Evolutionary conservation across 2,329 filamentous ascomycete species (phyloP).

Genomic region (Pseudohalonectria lignicola): DNA sequence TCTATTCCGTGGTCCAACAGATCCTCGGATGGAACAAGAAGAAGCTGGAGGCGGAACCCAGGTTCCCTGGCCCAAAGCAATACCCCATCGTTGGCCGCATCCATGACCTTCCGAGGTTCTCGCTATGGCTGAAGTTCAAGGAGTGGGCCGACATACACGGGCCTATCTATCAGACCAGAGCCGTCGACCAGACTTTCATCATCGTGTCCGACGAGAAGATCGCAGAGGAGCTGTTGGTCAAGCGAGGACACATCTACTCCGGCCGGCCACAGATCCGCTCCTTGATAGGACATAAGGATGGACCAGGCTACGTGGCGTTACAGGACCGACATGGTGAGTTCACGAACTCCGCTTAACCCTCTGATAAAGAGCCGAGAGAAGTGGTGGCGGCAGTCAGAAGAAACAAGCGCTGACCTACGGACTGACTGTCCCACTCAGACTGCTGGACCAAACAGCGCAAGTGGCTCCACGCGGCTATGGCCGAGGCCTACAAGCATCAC

Average conservation of each 20-base stretch:
- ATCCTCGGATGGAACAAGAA: constrained; percentile 21
- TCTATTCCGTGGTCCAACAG: constrained; percentile 28
- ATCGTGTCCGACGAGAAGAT: constrained; percentile 36
- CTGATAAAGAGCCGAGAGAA: too few relatives aligned
- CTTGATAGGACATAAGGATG: constrained; percentile 35
- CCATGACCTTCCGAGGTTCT: constrained; percentile 33
- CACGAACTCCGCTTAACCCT: too few relatives aligned
- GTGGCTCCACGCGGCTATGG: constrained; percentile 37
- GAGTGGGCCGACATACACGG: constrained; percentile 31
- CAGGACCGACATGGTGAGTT: constrained; percentile 36
- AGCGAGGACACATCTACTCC: constrained; percentile 37
- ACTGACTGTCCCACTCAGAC: too few relatives aligned
- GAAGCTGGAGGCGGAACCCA: constrained; percentile 11
- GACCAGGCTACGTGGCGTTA: constrained; percentile 34
- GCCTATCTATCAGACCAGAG: constrained; percentile 30
- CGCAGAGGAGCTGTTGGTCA: constrained; percentile 35
- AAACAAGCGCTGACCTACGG: not conserved
- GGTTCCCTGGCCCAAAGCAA: constrained; percentile 33
- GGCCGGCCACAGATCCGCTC: constrained; percentile 38
- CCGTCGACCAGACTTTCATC: constrained; percentile 26
- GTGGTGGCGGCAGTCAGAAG: not conserved
- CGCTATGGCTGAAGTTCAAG: constrained; percentile 39
- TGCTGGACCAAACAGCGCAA: constrained; percentile 37
- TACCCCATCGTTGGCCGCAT: constrained; percentile 36
- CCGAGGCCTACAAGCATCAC: constrained; percentile 21